A percentile compares a stretch with the other conserved stretches of the same genome.
phyloP scores from a whole-genome alignment of 2,329 filamentous ascomycete species.

The Hypomyces perniciosus region DNA sequence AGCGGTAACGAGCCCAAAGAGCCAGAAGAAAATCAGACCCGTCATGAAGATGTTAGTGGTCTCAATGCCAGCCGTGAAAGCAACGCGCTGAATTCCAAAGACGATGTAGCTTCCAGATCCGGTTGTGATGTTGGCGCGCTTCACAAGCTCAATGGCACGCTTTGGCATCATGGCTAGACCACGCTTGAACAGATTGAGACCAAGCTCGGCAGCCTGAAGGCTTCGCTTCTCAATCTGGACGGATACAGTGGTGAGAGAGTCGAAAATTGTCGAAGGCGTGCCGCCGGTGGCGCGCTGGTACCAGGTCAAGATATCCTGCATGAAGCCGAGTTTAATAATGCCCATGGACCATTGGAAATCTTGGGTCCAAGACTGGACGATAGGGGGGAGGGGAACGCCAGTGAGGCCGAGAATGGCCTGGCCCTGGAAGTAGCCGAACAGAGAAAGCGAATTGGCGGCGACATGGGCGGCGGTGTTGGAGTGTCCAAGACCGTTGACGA shows the following conservation, averaged over 20 bases:
- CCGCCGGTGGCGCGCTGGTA: conserved; percentile 92
- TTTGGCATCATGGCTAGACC: conserved; percentile 47
- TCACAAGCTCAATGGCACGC: conserved; percentile 36
- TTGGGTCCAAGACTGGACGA: conserved; percentile 89
- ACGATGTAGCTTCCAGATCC: conserved; percentile 56
- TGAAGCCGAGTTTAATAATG: conserved; percentile 79
- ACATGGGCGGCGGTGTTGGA: conserved; percentile 93
- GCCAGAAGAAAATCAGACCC: conserved; percentile 78
- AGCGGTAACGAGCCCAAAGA: conserved; percentile 72
- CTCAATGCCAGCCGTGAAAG: conserved; percentile 80
- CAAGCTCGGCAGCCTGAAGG: conserved; percentile 32
- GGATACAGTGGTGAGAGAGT: conserved; percentile 66
- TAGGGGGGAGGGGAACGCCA: conserved; percentile 73
- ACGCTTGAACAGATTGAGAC: conserved; percentile 47
- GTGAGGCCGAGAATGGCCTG: conserved; percentile 88
- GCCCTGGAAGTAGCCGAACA: conserved; percentile 91
- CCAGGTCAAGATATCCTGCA: conserved; percentile 88
- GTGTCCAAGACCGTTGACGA: conserved; percentile 85
- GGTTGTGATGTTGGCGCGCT: conserved; percentile 49
- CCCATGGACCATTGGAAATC: conserved; percentile 99
- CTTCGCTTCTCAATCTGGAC: conserved; percentile 72
- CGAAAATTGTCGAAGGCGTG: conserved; percentile 71
- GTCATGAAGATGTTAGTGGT: conserved; percentile 91
- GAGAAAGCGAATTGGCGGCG: conserved; percentile 85
- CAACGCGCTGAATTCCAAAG: conserved; percentile 81